Evolutionary conservation across 2,329 filamentous ascomycete genomes (phyloP), one percentile per base, ranked within the genome.

Genomic region (Penicillium olsonii): DNA sequence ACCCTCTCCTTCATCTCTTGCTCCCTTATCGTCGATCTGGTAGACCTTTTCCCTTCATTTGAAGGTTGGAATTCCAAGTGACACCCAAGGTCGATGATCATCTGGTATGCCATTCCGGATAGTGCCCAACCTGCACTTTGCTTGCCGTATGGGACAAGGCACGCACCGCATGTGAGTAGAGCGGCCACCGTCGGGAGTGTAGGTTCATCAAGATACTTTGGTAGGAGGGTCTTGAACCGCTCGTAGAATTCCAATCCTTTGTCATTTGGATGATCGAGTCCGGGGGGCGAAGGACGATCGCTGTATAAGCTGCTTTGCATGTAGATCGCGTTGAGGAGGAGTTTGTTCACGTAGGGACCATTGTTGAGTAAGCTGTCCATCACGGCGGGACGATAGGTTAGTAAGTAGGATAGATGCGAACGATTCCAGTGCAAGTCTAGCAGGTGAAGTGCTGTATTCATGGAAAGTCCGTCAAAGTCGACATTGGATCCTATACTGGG

Each of bases 381-480:
- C 39, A 83, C 80, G 0, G 72, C 75, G 0, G 80, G 76, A 0
- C 80, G 75, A 59, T 83, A 81, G 1, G 75, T 77, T 37, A 81
- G 67, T 1, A 77, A 54, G 45, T 72, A 71, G 5, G 76, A 72
- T 44, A 78, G 73, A 50, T 80, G 78, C 51, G 81, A 78, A 5
- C 78, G 74, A 56, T 78, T 81, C 77, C 78, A 81, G 45, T 81
- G 76, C 0, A 82, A 60, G 2, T 70, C 70, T 0, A 82, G 64
- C 4, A 83, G 61, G 42, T 82, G 76, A 67, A 80, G 75, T 3
- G 73, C 79, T 7, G 82, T 57, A 11, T 80, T 75, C 0, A 78
- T 73, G 26, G 79, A 74, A 1, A 82, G 73, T 1, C 78, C 79
- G 55, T 83, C 79, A 59, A 84, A 82, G 56, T 83, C 79, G n/a